phyloP scores from a whole-genome alignment of 441 rosid genomes.

The Erysimum pusillum region DNA sequence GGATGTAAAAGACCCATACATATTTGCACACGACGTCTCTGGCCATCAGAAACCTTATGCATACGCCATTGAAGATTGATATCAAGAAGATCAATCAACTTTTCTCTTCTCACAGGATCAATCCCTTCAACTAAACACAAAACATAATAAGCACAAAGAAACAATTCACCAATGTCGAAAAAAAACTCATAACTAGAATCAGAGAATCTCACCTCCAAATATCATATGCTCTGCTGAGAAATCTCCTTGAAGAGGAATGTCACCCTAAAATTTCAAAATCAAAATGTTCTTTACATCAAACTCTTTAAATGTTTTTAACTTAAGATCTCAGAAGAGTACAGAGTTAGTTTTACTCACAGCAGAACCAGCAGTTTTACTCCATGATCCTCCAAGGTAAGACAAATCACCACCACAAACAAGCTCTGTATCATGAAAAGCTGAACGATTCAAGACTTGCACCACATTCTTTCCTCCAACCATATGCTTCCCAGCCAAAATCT shows the following conservation, averaged over 20 bases:
- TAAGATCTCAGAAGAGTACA: background rate
- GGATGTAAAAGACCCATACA: constrained; percentile 87
- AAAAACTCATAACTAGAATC: background rate
- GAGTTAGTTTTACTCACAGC: constrained; percentile 62
- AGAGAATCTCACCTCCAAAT: constrained; percentile 65
- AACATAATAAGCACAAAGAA: constrained; percentile 15
- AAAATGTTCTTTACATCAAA: no score
- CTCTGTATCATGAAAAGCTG: constrained; percentile 78
- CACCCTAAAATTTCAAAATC: constrained; percentile 68
- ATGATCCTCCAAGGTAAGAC: constrained; percentile 83
- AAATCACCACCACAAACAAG: constrained; percentile 76
- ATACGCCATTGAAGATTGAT: constrained; percentile 79
- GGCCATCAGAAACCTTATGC: constrained; percentile 86
- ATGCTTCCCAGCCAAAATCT: constrained; percentile 77
- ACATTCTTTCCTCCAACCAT: constrained; percentile 80
- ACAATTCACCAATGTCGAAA: background rate
- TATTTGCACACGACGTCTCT: constrained; percentile 79
- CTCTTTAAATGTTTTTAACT: background rate
- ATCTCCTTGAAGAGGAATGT: constrained; percentile 80
- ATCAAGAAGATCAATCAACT: constrained; percentile 77
- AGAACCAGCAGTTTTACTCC: constrained; percentile 79
- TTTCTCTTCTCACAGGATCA: constrained; percentile 78
- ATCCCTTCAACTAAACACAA: constrained; percentile 69
- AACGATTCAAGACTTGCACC: constrained; percentile 63
- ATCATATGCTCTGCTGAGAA: constrained; percentile 83